Evolutionary conservation across 2,329 filamentous ascomycete species (phyloP).

Genomic region (Ampelomyces quisqualis): DNA sequence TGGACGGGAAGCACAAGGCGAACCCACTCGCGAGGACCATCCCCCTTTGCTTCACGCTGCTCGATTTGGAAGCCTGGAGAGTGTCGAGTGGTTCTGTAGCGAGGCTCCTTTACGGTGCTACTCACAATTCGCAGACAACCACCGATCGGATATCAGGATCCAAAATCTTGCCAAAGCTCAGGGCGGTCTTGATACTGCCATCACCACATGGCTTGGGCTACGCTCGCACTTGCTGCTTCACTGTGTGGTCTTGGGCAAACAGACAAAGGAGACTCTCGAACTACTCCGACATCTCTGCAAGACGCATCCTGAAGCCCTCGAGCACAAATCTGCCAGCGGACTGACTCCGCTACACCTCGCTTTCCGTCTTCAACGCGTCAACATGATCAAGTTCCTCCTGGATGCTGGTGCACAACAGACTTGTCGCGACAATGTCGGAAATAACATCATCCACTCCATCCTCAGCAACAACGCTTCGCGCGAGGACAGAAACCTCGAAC

Average conservation of each 20-base stretch:
- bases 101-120: constrained; percentile 69
- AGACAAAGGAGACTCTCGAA: constrained; percentile 47
- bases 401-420: constrained; percentile 69
- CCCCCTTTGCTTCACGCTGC: constrained; percentile 65
- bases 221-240: constrained; percentile 59
- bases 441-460: constrained; percentile 68
- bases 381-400: constrained; percentile 63
- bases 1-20: constrained; percentile 10
- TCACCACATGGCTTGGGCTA: constrained; percentile 60
- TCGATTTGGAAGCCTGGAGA: constrained; percentile 59
- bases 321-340: constrained; percentile 58
- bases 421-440: constrained; percentile 58
- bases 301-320: constrained; percentile 61
- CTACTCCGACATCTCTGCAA: constrained; percentile 68
- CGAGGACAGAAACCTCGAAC: constrained; percentile 37
- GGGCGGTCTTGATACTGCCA: constrained; percentile 63
- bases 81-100: constrained; percentile 75
- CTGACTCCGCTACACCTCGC: constrained; percentile 71
- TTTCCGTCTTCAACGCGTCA: constrained; percentile 56
- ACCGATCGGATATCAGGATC: constrained; percentile 63
- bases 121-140: constrained; percentile 64
- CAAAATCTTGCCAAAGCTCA: constrained; percentile 60
- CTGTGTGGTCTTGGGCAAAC: constrained; percentile 50
- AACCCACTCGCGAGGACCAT: constrained; percentile 10
- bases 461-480: constrained; percentile 13